A percentile compares a stretch with the other conserved stretches of the same genome.
Evolutionary conservation across 352 stramenopile species (phyloP).

Genomic region (Globisporangium heterothallicum): DNA sequence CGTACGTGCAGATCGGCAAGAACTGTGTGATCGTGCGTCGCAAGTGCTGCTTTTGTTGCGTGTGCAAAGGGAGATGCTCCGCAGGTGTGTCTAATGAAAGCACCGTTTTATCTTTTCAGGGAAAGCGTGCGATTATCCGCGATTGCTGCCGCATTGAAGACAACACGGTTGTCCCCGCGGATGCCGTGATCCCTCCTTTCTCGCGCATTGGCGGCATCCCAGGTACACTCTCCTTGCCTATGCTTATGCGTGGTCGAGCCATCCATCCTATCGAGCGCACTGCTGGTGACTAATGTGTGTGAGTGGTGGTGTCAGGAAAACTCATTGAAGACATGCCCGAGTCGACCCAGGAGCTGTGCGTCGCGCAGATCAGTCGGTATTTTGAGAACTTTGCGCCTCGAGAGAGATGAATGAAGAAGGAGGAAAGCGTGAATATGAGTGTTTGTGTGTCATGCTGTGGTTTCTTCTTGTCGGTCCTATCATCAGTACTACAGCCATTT

Average conservation of each 20-base stretch:
- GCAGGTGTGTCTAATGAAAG: no score
- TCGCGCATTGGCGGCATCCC: constrained; percentile 67
- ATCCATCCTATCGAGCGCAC: no score
- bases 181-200: constrained; percentile 74
- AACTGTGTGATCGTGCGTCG: constrained; percentile 81
- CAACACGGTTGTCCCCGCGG: constrained; percentile 69
- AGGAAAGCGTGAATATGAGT: neutral
- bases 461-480: neutral
- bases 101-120: no score
- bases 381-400: constrained; percentile 78
- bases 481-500: constrained; percentile 76
- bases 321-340: constrained; percentile 75
- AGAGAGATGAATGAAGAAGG: constrained; percentile 13
- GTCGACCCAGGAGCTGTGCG: constrained; percentile 67
- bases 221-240: constrained; percentile 42
- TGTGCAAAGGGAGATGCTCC: no score
- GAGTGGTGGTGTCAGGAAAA: constrained; percentile 29
- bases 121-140: constrained; percentile 78
- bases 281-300: neutral
- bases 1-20: constrained; percentile 75
- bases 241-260: no score
- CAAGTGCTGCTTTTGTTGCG: neutral
- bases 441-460: neutral
- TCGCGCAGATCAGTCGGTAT: constrained; percentile 72
- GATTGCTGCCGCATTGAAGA: constrained; percentile 84